Base-by-base conservation (phyloP, 2,329 filamentous ascomycete species). In the Fusarium stilboides region DNA sequence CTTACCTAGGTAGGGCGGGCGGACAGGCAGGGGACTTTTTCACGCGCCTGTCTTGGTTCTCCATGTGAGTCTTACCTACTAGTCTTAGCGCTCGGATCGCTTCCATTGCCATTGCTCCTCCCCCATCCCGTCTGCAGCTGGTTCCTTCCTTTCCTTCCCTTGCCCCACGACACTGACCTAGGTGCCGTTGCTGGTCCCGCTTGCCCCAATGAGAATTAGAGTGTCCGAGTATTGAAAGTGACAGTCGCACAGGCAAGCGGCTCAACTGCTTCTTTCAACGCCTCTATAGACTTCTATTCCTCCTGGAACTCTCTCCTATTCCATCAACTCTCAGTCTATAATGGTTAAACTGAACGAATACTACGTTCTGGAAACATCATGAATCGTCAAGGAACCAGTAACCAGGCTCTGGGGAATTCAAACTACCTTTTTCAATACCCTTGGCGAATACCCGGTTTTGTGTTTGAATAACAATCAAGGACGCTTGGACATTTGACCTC, bases 391-490 rank as follows among this genome's bases (percentile, higher is more conserved):
- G 39, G 50, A 54, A 52, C 49, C 52, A 56, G 50, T 50, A 50
- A 57, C 37, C 65, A 34, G 65, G 61, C 51, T 39, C 31, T 50
- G 31, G 52, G 44, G 12, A 66, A 28, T 36, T 33, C 22, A 52
- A 40, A 37, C 42, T 40, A 63, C 45, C 19, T 17, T 47, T 37
- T 42, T 39, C 36, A 46, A 44, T 40, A 39, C 44, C 22, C 39
- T 64, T 64, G 53, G 33, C 62, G 28, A 36, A 31, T 15, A 24
- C 43, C 47, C 51, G 36, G 33, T 46, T 56, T 28, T 44, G 46
- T 66, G 24, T 36, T 34, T 53, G 50, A 62, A 52, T 26, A 33
- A 36, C 36, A 65, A 34, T 39, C 34, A 53, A 46, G 36, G 49
- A 40, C 31, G 50, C 49, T 49, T 61, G 31, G 45, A 49, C 47